A percentile compares a stretch with the other conserved stretches of the same genome.
Conservation (phyloP, 2,329 filamentous ascomycete genomes). For the Trichophyton benhamiae region DNA sequence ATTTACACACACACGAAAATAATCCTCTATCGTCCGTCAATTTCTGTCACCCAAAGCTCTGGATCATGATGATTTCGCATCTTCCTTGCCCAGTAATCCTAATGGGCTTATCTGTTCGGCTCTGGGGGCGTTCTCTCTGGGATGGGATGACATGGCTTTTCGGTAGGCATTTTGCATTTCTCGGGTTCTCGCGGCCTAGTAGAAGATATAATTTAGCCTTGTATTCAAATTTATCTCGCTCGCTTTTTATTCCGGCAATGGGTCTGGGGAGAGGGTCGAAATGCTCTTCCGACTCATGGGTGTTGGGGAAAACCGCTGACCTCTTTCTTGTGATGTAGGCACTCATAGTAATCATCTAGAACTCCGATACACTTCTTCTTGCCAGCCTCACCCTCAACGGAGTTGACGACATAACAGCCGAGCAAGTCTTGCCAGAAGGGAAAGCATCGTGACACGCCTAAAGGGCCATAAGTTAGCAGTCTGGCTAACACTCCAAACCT, state of each 20-base stretch:
- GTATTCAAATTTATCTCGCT: background rate
- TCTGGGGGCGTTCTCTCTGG: slow-evolving; percentile 67
- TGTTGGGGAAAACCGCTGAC: slow-evolving; percentile 35
- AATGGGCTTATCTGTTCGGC: slow-evolving; percentile 79
- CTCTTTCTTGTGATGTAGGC: slow-evolving; percentile 98
- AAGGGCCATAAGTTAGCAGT: background rate
- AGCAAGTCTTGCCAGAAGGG: slow-evolving; percentile 99
- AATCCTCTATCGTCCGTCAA: background rate
- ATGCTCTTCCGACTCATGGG: background rate
- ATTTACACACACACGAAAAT: background rate
- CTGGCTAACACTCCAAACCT: background rate
- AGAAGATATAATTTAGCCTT: background rate
- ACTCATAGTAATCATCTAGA: slow-evolving; percentile 97
- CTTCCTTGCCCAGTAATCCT: slow-evolving; percentile 70
- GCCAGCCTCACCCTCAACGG: slow-evolving; percentile 62
- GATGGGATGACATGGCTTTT: slow-evolving; percentile 60
- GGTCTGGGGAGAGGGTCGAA: background rate
- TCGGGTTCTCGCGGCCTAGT: slow-evolving; percentile 61
- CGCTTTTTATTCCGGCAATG: background rate
- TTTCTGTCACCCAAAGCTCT: background rate
- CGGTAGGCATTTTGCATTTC: slow-evolving; percentile 75
- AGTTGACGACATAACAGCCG: slow-evolving; percentile 95
- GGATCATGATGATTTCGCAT: slow-evolving; percentile 49
- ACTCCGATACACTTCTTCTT: slow-evolving; percentile 77
- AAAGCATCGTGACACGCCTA: slow-evolving; percentile 74